phyloP scores from a whole-genome alignment of 129 eudicot genomes.

The Silybum marianum region DNA sequence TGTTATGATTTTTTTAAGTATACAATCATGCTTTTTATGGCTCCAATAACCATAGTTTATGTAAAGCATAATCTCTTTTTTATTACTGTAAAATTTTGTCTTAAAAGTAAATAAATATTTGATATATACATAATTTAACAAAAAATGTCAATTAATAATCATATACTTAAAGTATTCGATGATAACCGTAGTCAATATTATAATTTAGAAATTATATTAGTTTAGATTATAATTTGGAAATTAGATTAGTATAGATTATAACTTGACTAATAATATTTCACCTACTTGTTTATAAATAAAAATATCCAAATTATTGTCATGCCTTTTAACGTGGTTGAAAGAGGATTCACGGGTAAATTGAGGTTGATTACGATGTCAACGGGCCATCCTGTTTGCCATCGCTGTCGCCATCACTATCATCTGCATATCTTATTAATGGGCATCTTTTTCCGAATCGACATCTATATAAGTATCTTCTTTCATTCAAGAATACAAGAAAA shows the following conservation, averaged over 20 bases:
- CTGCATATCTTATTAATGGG: neutral
- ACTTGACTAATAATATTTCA: neutral
- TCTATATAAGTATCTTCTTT: neutral
- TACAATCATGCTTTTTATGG: slow-evolving; percentile 5
- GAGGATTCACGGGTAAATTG: neutral
- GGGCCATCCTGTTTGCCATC: neutral
- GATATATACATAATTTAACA: too few relatives aligned
- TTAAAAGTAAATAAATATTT: too few relatives aligned
- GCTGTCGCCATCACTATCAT: neutral
- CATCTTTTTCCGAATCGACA: neutral
- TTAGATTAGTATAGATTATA: too few relatives aligned
- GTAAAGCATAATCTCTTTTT: neutral
- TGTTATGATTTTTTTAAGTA: neutral
- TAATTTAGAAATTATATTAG: too few relatives aligned
- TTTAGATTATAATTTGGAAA: too few relatives aligned
- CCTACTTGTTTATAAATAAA: neutral
- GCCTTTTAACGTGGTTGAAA: neutral
- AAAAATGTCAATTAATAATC: too few relatives aligned
- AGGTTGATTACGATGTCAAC: neutral
- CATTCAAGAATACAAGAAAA: neutral
- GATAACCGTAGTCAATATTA: too few relatives aligned
- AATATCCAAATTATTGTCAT: neutral
- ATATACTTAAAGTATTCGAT: too few relatives aligned
- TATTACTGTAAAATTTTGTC: too few relatives aligned
- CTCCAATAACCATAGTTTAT: slow-evolving; percentile 3